Base-by-base conservation (phyloP, 495 filamentous ascomycete species). In the Hypoxylon crocopeplum region DNA sequence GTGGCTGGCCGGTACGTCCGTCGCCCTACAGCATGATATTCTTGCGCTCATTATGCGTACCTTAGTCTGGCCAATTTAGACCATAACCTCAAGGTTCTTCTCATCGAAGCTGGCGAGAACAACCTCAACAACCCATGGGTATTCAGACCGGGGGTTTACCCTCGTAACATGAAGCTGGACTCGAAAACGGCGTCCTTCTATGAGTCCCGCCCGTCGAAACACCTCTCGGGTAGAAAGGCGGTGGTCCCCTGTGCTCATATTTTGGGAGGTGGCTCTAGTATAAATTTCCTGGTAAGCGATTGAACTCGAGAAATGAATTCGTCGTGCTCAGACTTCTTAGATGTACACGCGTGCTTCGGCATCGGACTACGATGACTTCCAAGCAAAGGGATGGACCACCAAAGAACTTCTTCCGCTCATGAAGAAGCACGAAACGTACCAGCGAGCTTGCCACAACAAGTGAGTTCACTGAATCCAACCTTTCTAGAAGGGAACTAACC, bases 111-210 rank as follows among this genome's bases (percentile, higher is more conserved):
- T 17, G 89, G 89, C 27, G 88, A 92, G 75, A 86, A 76, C 68
- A 93, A 92, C 62, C 76, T 92, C 58, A 91, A 92, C 73, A 91
- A 92, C 67, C 88, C 85, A 81, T 91, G 87, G 87, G 87, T 92
- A 19, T 91, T 82, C 72, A 83, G 88, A 10, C 89, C 89, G 1
- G 89, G 86, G 19, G 89, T 93, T 70, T 92, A 88, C 67, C 89
- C 88, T 8, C 78, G 79, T 16, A 91, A 92, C 71, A 90, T 92
- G 87, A 90, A 90, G 69, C 73, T 92, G 60, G 89, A 93, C 75
- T 89, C 87, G 33, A 92, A 91, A 75, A 92, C 89, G n/a, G 89
- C 89, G 22, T 87, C 87, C 0, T 93, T 93, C 74, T 94, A 94
- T 66, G 80, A 92, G 64, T 90, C 88, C 2, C 79, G 86, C 33